These are phyloP conservation scores for Alternaria postmessia DNA, from an alignment of 2,329 filamentous ascomycete species.

Conservation along the genomic window DNA sequence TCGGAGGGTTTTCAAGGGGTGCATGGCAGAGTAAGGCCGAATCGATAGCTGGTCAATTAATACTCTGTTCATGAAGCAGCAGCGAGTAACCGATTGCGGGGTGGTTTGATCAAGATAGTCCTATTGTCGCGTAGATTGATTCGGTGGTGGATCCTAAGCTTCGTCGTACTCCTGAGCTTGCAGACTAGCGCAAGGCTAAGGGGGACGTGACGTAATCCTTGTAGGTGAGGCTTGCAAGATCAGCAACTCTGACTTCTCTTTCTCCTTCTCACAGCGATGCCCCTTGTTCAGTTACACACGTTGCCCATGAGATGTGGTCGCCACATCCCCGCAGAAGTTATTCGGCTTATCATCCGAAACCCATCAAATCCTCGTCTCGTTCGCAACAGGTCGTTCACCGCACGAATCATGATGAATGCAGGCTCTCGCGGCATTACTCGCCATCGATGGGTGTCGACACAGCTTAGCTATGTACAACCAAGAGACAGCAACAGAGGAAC, in stretches of 20 bases:
- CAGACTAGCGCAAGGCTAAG: not conserved
- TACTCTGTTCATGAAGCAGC: not conserved
- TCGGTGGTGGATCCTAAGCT: not conserved
- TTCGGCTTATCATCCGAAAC: not conserved
- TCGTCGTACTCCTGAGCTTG: not conserved
- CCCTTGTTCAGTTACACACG: not conserved
- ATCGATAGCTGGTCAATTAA: not conserved
- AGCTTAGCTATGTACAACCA: not conserved
- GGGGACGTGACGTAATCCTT: not conserved
- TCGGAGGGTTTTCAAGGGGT: not conserved
- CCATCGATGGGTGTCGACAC: not conserved
- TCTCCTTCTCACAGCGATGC: not conserved
- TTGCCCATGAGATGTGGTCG: not conserved
- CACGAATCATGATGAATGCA: not conserved
- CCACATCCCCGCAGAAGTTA: not conserved
- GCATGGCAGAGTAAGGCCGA: not conserved
- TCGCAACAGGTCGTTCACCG: not conserved
- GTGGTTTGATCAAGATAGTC: not conserved
- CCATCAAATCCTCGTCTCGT: not conserved
- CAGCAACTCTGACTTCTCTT: not conserved
- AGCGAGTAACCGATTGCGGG: not conserved
- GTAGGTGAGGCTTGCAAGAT: not conserved
- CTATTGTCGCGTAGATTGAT: not conserved
- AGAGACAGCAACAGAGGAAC: not conserved
- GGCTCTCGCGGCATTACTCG: not conserved